Conservation (phyloP, 495 filamentous ascomycete species). For the Hypoxylon fuscum region DNA sequence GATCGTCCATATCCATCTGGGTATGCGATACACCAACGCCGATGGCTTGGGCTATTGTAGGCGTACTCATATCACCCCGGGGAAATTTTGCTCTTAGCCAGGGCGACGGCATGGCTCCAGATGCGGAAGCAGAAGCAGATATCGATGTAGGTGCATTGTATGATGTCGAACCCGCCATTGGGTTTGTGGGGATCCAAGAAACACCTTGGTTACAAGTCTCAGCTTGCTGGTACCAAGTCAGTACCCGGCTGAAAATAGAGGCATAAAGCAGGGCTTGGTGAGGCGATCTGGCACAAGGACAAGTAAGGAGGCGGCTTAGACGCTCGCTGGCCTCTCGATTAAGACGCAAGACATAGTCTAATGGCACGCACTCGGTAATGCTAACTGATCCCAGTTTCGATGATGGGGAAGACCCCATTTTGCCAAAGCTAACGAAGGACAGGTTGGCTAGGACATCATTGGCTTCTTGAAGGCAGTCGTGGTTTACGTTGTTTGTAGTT, state of each 20-base stretch:
- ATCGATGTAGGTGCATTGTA: not conserved
- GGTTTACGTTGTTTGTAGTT: not conserved
- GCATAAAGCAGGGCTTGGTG: constrained; percentile 44
- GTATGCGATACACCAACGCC: constrained; percentile 7
- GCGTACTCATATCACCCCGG: not conserved
- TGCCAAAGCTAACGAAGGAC: not conserved
- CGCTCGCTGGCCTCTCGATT: constrained; percentile 45
- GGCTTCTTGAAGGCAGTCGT: constrained; percentile 6
- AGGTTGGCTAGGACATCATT: constrained; percentile 4
- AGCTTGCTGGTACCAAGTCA: constrained; percentile 48
- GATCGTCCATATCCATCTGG: constrained; percentile 35
- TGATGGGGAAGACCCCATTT: not conserved
- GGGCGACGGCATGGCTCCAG: not conserved
- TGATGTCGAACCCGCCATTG: not conserved
- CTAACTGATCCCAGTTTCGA: not conserved
- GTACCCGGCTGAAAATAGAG: constrained; percentile 46
- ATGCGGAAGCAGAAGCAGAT: not conserved
- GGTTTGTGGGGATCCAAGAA: not conserved
- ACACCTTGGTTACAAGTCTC: constrained; percentile 1
- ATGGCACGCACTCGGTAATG: not conserved
- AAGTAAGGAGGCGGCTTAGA: constrained; percentile 41
- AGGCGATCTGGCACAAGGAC: constrained; percentile 41
- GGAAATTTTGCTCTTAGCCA: not conserved
- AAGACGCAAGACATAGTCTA: constrained; percentile 45
- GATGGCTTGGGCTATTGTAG: not conserved